These are phyloP conservation scores for Moringa oleifera DNA, from an alignment of 345 rosid species.

Conservation along the genomic window DNA sequence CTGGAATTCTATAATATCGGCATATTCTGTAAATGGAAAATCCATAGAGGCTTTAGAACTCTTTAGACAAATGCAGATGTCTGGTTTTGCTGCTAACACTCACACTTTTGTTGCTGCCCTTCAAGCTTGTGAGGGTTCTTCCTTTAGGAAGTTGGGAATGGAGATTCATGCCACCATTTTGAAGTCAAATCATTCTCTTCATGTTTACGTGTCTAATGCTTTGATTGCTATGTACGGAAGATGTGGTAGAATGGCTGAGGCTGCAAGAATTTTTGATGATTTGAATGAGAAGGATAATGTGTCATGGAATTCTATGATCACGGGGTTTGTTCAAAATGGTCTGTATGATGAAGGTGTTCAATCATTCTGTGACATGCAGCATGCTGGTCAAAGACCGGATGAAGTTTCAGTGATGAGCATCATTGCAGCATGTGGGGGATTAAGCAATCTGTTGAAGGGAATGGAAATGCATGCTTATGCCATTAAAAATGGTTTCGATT, in stretches of 20 bases:
- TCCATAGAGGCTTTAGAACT: constrained; percentile 48
- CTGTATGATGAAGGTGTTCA: constrained; percentile 46
- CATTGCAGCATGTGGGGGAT: constrained; percentile 54
- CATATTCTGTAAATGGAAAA: constrained; percentile 43
- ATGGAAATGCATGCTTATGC: constrained; percentile 75
- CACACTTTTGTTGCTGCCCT: constrained; percentile 61
- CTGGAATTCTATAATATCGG: constrained; percentile 79
- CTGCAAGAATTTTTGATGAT: constrained; percentile 28
- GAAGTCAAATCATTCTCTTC: constrained; percentile 36
- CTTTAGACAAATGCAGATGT: constrained; percentile 49
- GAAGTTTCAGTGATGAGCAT: constrained; percentile 48
- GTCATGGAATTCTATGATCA: constrained; percentile 60
- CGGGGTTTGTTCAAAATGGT: constrained; percentile 60
- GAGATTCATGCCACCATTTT: constrained; percentile 65
- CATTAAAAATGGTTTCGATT: constrained; percentile 50
- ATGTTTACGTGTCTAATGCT: constrained; percentile 59
- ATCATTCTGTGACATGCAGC: constrained; percentile 40
- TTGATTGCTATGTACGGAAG: constrained; percentile 66
- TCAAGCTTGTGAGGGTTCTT: constrained; percentile 52
- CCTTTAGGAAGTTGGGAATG: constrained; percentile 45
- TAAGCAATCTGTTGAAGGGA: constrained; percentile 53
- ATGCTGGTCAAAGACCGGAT: constrained; percentile 47
- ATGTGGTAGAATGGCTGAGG: constrained; percentile 45
- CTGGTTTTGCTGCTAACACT: constrained; percentile 42
- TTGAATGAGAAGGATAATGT: constrained; percentile 46